A percentile compares a stretch with the other conserved stretches of the same genome.
Conservation (phyloP, 1,284 basidiomycete species). For the Ceratobasidium sp. region DNA sequence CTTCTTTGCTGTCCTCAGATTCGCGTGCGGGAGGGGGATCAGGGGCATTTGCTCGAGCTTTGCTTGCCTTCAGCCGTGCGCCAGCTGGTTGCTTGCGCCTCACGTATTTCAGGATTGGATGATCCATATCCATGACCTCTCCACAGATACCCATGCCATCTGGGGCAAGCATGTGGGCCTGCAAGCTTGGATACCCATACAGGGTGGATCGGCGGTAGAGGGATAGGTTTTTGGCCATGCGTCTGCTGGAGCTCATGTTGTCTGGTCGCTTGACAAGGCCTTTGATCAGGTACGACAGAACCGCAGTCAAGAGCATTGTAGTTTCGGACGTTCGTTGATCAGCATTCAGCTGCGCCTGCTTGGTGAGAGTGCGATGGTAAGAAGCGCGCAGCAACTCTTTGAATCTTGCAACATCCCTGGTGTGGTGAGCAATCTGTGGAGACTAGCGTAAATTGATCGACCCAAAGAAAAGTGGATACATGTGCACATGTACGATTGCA, state of each 20-base stretch:
- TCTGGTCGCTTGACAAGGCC: not conserved
- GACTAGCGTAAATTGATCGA: not conserved
- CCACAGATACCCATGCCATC: not conserved
- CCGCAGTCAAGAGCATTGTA: not conserved
- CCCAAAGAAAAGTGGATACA: not conserved
- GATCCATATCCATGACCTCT: not conserved
- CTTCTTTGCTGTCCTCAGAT: not conserved
- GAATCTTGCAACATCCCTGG: not conserved
- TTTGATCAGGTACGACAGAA: not conserved
- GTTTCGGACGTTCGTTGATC: not conserved
- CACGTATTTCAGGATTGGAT: not conserved
- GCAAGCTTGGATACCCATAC: not conserved
- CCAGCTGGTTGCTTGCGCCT: constrained; percentile 1
- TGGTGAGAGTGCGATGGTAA: not conserved
- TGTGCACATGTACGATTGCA: constrained; percentile 8
- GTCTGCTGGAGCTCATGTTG: not conserved
- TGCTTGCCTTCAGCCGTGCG: not conserved
- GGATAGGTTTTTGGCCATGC: not conserved
- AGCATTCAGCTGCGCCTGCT: not conserved
- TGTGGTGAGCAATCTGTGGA: constrained; percentile 1
- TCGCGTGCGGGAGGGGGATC: not conserved
- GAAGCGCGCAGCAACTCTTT: not conserved
- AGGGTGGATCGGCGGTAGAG: not conserved
- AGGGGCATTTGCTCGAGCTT: too few relatives aligned
- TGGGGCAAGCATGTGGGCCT: not conserved